Percentiles rank a stretch among this genome's conserved stretches.
Evolutionary conservation across 495 filamentous ascomycete species (phyloP).

Genomic region (Xylaria telfairii): DNA sequence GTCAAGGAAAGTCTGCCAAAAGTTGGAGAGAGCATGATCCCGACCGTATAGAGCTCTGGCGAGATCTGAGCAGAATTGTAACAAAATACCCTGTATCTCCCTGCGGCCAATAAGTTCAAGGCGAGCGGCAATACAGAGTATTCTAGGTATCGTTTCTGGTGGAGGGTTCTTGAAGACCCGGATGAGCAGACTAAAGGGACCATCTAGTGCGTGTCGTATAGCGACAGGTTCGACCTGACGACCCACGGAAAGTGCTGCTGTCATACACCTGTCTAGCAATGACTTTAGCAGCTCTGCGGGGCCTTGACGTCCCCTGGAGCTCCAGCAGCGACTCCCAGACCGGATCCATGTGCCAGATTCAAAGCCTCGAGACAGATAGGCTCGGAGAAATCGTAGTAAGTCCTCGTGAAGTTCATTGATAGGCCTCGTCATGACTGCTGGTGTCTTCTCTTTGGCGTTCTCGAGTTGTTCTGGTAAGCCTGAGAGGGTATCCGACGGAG

Average conservation of each 20-base stretch:
- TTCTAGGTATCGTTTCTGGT: constrained; percentile 35
- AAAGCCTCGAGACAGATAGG: constrained; percentile 34
- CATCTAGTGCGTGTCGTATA: constrained; percentile 32
- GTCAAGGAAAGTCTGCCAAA: constrained; percentile 37
- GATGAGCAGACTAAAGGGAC: constrained; percentile 38
- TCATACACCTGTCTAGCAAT: constrained; percentile 38
- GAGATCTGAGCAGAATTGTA: constrained; percentile 39
- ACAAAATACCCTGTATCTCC: constrained; percentile 36
- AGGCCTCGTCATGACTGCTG: background rate
- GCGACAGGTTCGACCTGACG: constrained; percentile 36
- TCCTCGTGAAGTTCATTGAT: constrained; percentile 28
- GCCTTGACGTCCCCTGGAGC: constrained; percentile 32
- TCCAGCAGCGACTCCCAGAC: constrained; percentile 35
- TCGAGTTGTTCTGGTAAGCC: constrained; percentile 3
- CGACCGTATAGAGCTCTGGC: constrained; percentile 28
- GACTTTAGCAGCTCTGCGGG: constrained; percentile 38
- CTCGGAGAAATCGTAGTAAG: constrained; percentile 29
- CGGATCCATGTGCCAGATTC: constrained; percentile 34
- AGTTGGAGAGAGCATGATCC: constrained; percentile 30
- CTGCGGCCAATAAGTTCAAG: constrained; percentile 34
- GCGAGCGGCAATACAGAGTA: constrained; percentile 35
- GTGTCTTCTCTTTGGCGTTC: background rate
- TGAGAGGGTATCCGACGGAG: constrained; percentile 12
- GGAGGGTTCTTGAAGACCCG: constrained; percentile 41
- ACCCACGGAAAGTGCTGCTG: constrained; percentile 35